Evolutionary conservation across 2,329 filamentous ascomycete species (phyloP), one percentile per base, ranked within the genome.

Genomic region (Bimuria novae-zelandiae): DNA sequence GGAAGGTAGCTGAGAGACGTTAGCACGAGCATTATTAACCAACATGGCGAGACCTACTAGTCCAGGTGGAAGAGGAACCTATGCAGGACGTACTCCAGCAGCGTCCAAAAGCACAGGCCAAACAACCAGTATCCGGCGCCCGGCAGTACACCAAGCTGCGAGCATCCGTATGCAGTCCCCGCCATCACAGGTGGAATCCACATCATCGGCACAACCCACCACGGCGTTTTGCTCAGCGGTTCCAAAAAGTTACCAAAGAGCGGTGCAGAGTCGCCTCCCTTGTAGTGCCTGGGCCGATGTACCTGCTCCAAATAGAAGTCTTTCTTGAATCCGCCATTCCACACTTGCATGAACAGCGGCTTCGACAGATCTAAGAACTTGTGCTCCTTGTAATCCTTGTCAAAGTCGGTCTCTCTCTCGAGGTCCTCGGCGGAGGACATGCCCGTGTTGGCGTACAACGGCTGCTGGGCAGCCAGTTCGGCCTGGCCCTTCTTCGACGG

Each of bases 171-270:
- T 56, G 82, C 84, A 10, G 87, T 84, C 22, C 89, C 91, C 69
- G 92, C 96, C 8, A 79, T 65, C 36, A 96, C 83, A 16, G 80
- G 83, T n/a, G 94, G 94, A 36, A 94, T 72, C 94, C 94, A 99
- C 1, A 96, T 55, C 0, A 80, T 80, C 2, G 94, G 94, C 10
- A 99, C 82, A 39, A 96, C 74, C 85, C 88, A 99, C 94, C 94
- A 99, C 1, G 94, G 85, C 2, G 94, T 99, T 81, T 92, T 89
- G 74, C 88, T 92, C 54, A 99, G 78, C n/a, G 94, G 94, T 77
- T 99, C 94, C n/a, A 99, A 80, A 73, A 99, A 96, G 77, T 99
- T 97, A 55, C 94, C 94, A 75, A 99, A 99, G 21, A 99, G 77
- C 17, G 94, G 94, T 32, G 94, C 94, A 6, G 92, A 97, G 57